Evolutionary conservation across 139 green algal genomes (phyloP).

Genomic region (Ulvella scutata): DNA sequence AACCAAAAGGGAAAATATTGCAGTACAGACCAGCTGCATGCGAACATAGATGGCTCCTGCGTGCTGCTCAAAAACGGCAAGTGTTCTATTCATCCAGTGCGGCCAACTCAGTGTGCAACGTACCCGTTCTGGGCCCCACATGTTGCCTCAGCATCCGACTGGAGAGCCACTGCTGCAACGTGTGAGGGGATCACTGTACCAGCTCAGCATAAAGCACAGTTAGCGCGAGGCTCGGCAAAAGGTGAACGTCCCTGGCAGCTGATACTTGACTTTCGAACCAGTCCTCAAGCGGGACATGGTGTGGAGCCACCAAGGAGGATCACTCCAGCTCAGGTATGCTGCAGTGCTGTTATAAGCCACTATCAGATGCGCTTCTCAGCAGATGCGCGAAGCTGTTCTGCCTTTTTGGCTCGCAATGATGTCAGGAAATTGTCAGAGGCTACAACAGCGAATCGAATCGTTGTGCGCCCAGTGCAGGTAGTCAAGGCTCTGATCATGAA

Average conservation of each 20-base stretch:
- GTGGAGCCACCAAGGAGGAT: neutral
- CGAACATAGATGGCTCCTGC: neutral
- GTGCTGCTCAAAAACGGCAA: neutral
- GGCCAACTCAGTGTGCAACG: neutral
- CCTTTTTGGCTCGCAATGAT: neutral
- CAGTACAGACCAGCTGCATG: neutral
- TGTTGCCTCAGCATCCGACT: neutral
- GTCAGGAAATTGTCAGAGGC: neutral
- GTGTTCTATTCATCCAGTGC: neutral
- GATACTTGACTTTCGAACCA: neutral
- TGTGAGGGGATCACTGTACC: neutral
- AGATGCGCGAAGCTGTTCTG: neutral
- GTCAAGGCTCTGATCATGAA: conserved; percentile 2
- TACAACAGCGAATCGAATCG: neutral
- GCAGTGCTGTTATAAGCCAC: neutral
- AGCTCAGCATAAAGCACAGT: neutral
- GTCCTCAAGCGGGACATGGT: neutral
- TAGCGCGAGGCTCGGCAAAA: neutral
- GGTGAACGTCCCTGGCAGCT: neutral
- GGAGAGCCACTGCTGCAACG: neutral
- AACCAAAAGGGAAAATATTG: neutral
- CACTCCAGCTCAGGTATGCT: neutral
- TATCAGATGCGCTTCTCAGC: neutral
- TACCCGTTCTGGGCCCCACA: neutral
- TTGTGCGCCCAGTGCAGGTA: neutral